Evolutionary conservation across 352 stramenopile species (phyloP), one percentile per base, ranked within the genome.

Genomic region (Phytophthora kernoviae): DNA sequence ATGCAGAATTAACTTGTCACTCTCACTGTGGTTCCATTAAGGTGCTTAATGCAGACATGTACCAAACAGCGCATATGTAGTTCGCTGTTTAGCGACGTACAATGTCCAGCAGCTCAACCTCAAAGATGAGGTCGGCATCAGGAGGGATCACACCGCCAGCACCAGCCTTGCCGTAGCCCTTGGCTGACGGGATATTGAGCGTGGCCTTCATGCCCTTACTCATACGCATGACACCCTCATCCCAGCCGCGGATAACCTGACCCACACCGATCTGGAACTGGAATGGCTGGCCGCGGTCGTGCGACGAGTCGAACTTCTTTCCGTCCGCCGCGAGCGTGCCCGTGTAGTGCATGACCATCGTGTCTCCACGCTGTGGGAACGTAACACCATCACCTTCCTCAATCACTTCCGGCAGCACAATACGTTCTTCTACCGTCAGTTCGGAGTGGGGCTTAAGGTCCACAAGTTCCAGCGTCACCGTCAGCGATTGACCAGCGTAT

Each of bases 211-310:
- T 92, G 22, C 96, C 95, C 45, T 98, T 88, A 55, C 79, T 96
- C 96, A 99, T 98, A 70, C 92, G 75, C 74, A 97, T 80, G 22
- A 99, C 93, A 17, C 95, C 87, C 61, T 98, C 90, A 68, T 98
- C 95, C 95, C 93, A 99, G 40, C 95, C 95, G 60, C 94, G 84
- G 71, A 98, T 98, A 11, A 98, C 94, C 65, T 97, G 82, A 8
- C 83, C 85, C 11, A 88, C 73, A 32, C 84, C 84, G 42, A 94
- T 87, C 44, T 81, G 71, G 67, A 94, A 94, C 65, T 88, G 68
- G 68, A 94, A 94, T 14, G 86, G 86, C 68, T 88, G 65, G 4
- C 75, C 79, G 42, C 86, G 83, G 54, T 87, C 72, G 34, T 62
- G 80, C 41, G 81, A 91, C 58, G 86, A 94, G 68, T 94, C 86